These are phyloP conservation scores for Rossbeevera mucosa DNA, from an alignment of 768 basidiomycete species.

Conservation along the genomic window DNA sequence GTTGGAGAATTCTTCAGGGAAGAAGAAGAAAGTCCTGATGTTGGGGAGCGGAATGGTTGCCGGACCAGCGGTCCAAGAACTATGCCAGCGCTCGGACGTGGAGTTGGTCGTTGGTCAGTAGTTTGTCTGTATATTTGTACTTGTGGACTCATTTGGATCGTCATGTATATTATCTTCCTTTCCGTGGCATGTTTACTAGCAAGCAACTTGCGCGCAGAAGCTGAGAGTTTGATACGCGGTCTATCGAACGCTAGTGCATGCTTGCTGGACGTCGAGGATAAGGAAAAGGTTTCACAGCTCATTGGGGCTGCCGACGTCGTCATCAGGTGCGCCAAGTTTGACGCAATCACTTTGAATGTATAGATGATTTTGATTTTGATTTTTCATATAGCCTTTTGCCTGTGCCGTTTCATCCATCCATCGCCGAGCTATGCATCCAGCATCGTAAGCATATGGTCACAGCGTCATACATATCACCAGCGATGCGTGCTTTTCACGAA, in stretches of 20 bases:
- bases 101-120: conserved; percentile 73
- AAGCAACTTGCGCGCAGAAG: conserved; percentile 65
- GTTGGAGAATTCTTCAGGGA: conserved; percentile 22
- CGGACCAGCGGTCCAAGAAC: conserved; percentile 76
- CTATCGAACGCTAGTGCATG: conserved; percentile 52
- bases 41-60: conserved; percentile 97
- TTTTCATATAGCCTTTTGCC: conserved; percentile 69
- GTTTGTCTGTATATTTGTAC: conserved; percentile 7
- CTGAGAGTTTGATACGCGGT: conserved; percentile 39
- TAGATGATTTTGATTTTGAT: no score
- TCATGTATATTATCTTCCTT: conserved; percentile 5
- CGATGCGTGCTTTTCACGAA: conserved; percentile 63
- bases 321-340: conserved; percentile 57
- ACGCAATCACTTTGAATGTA: background rate
- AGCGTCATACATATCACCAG: conserved; percentile 82
- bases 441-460: conserved; percentile 77
- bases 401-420: conserved; percentile 60
- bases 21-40: conserved; percentile 72
- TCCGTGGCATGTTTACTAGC: conserved; percentile 46
- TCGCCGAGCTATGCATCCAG: conserved; percentile 71
- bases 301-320: conserved; percentile 71
- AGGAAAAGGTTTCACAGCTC: conserved; percentile 42
- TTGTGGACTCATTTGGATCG: conserved; percentile 15
- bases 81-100: conserved; percentile 58
- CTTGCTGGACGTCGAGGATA: conserved; percentile 56